A percentile compares a stretch with the other conserved stretches of the same genome.
These are phyloP conservation scores for Salinomyces thailandicus DNA, from an alignment of 2,329 filamentous ascomycete species.

Conservation along the genomic window DNA sequence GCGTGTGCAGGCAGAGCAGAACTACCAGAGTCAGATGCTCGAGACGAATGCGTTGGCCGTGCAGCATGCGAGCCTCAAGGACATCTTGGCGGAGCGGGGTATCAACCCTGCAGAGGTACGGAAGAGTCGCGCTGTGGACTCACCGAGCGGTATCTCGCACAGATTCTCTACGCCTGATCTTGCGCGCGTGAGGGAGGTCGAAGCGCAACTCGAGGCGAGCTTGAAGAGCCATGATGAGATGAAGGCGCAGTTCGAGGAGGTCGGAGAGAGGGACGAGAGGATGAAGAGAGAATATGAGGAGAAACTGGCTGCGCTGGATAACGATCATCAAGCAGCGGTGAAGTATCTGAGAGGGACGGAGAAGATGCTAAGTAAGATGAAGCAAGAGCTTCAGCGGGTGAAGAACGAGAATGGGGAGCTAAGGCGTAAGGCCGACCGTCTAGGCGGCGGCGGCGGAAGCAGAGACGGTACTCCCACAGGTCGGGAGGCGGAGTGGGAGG, in stretches of 20 bases:
- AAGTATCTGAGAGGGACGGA: slow-evolving; percentile 98
- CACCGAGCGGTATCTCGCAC: slow-evolving; percentile 50
- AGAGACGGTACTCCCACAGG: slow-evolving; percentile 2
- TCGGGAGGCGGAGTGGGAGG: slow-evolving; percentile 50
- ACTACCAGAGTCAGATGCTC: slow-evolving; percentile 74
- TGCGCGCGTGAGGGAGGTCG: slow-evolving; percentile 68
- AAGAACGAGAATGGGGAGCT: slow-evolving; percentile 77
- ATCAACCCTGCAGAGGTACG: slow-evolving; percentile 65
- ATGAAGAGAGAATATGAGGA: slow-evolving; percentile 85
- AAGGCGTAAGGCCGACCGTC: slow-evolving; percentile 60
- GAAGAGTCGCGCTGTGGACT: slow-evolving; percentile 61
- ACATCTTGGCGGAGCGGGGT: slow-evolving; percentile 80
- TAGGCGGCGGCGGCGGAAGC: slow-evolving; percentile 4
- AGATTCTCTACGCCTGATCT: slow-evolving; percentile 69
- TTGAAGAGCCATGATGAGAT: slow-evolving; percentile 76
- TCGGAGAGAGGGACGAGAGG: slow-evolving; percentile 71
- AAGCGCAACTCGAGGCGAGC: slow-evolving; percentile 72
- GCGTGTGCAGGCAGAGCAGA: slow-evolving; percentile 71
- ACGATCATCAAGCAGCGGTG: slow-evolving; percentile 93
- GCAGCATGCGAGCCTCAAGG: slow-evolving; percentile 86
- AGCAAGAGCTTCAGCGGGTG: slow-evolving; percentile 88
- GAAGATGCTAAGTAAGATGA: slow-evolving; percentile 98
- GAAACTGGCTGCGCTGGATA: slow-evolving; percentile 86
- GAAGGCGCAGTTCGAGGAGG: slow-evolving; percentile 63
- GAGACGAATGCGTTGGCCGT: slow-evolving; percentile 90